These are phyloP conservation scores for Exophiala oligosperma DNA, from an alignment of 2,329 filamentous ascomycete genomes.

Conservation along the genomic window DNA sequence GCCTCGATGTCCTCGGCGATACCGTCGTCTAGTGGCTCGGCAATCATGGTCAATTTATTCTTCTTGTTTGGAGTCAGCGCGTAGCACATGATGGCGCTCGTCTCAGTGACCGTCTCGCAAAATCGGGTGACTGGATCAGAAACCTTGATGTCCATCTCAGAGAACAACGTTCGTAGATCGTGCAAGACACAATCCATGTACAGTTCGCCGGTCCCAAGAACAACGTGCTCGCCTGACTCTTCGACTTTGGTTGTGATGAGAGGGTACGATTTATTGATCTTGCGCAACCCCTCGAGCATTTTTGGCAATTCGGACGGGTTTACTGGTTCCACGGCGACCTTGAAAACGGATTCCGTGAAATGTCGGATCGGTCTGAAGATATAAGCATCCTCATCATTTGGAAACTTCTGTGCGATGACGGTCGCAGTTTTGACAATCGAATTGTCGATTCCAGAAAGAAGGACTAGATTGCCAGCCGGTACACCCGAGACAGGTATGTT, in stretches of 20 bases:
- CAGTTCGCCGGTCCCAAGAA: constrained; percentile 94
- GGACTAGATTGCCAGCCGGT: constrained; percentile 87
- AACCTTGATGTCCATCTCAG: constrained; percentile 99
- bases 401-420: constrained; percentile 74
- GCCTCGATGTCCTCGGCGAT: constrained; percentile 94
- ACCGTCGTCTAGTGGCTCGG: constrained; percentile 90
- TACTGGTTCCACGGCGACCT: constrained; percentile 95
- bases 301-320: constrained; percentile 97
- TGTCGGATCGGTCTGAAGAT: constrained; percentile 92
- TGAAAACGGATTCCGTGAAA: constrained; percentile 96
- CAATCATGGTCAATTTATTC: constrained; percentile 98
- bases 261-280: constrained; percentile 97
- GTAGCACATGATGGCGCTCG: constrained; percentile 96
- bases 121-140: constrained; percentile 97
- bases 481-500: constrained; percentile 89
- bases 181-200: constrained; percentile 99
- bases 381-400: constrained; percentile 87
- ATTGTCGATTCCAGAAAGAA: constrained; percentile 93
- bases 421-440: constrained; percentile 98
- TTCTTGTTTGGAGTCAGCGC: constrained; percentile 98
- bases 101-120: constrained; percentile 96
- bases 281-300: constrained; percentile 95
- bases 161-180: constrained; percentile 88
- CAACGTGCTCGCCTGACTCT: constrained; percentile 93
- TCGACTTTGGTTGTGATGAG: constrained; percentile 96